These are phyloP conservation scores for Catharanthus roseus DNA, from an alignment of 257 asterid species.

Conservation along the genomic window DNA sequence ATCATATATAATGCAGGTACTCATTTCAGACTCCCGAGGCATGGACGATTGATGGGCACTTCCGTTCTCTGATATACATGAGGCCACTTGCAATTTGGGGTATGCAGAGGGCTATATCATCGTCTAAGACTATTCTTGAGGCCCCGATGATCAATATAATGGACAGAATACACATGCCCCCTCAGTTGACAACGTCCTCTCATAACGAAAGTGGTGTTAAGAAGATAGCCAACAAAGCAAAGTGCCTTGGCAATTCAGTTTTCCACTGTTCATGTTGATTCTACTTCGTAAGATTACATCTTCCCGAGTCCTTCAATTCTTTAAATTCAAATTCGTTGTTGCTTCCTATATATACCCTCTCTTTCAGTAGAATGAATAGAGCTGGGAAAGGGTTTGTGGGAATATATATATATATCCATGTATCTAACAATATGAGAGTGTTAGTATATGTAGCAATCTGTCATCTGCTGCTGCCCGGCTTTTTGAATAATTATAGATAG, in stretches of 20 bases:
- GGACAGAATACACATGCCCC: slow-evolving; percentile 45
- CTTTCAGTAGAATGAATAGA: slow-evolving; percentile 5
- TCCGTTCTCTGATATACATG: slow-evolving; percentile 90
- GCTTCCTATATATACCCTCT: slow-evolving; percentile 17
- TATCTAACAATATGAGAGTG: slow-evolving; percentile 3
- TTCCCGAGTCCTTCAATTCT: neutral
- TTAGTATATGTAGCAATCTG: neutral
- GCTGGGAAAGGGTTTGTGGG: slow-evolving; percentile 4
- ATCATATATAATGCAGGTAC: slow-evolving; percentile 46
- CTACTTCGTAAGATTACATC: neutral
- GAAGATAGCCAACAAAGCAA: slow-evolving; percentile 48
- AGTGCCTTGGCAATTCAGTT: slow-evolving; percentile 60
- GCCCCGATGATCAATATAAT: slow-evolving; percentile 47
- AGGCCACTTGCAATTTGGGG: slow-evolving; percentile 97
- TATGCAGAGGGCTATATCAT: slow-evolving; percentile 79
- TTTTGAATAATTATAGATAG: neutral
- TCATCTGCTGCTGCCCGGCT: neutral
- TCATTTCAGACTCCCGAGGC: slow-evolving; percentile 94
- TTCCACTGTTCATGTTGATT: slow-evolving; percentile 67
- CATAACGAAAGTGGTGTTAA: slow-evolving; percentile 41
- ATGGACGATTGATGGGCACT: slow-evolving; percentile 92
- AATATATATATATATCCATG: too few species aligned
- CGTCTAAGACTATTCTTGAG: slow-evolving; percentile 42
- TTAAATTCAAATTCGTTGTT: slow-evolving; percentile 1
- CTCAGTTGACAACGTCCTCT: slow-evolving; percentile 22